phyloP scores from a whole-genome alignment of 2,329 filamentous ascomycete genomes.

The Ophiostoma sp. region DNA sequence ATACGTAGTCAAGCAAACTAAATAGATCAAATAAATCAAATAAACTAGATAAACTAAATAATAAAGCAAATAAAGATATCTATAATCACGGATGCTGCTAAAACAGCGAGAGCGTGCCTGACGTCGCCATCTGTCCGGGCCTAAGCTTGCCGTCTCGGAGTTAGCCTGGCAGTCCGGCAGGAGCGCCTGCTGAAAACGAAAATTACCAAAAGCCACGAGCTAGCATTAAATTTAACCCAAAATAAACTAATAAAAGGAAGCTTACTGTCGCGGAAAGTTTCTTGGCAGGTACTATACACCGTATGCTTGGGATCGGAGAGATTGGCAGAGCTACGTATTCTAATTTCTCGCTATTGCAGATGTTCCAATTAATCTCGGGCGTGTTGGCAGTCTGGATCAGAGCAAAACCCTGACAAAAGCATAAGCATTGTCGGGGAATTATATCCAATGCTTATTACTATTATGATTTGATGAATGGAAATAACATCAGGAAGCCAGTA shows the following conservation, averaged over 20 bases:
- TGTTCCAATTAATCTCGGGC: neutral
- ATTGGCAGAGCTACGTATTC: neutral
- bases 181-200: neutral
- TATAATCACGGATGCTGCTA: conserved; percentile 5
- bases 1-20: neutral
- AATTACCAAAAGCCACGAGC: neutral
- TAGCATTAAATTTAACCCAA: neutral
- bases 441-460: too few relatives aligned
- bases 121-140: neutral
- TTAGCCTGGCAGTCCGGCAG: neutral
- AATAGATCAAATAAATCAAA: neutral
- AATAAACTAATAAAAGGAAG: neutral
- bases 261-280: neutral
- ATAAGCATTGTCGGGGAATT: neutral
- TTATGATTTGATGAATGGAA: neutral
- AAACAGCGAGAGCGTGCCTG: conserved; percentile 9
- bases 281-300: neutral
- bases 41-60: neutral
- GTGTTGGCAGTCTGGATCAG: neutral
- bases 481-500: neutral
- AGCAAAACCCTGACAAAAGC: neutral
- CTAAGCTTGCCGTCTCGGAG: neutral
- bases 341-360: neutral
- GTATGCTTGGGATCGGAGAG: neutral
- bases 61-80: neutral